Evolutionary conservation across 108 stramenopile genomes (phyloP).

Genomic region (Cyclotella cryptica): DNA sequence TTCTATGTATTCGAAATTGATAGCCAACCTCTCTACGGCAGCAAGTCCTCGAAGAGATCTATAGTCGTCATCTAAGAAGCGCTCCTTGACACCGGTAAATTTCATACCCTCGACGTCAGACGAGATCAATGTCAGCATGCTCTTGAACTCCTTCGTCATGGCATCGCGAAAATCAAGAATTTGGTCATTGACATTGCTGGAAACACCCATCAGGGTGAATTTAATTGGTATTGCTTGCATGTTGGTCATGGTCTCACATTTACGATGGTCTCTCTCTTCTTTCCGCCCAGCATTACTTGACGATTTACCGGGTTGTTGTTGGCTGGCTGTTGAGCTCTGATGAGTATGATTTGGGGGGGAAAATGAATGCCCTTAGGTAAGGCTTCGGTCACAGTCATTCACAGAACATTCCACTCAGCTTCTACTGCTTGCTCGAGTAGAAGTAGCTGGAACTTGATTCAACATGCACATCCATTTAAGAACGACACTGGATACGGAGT

Average conservation of each 20-base stretch:
- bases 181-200: neutral
- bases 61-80: neutral
- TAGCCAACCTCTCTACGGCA: neutral
- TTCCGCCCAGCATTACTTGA: neutral
- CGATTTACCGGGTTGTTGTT: neutral
- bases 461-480: too few species aligned
- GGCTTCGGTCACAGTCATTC: too few species aligned
- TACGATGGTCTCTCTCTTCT: neutral
- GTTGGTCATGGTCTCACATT: neutral
- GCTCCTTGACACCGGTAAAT: neutral
- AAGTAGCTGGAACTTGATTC: too few species aligned
- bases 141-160: neutral
- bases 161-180: neutral
- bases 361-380: too few species aligned
- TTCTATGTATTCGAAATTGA: neutral
- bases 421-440: too few species aligned
- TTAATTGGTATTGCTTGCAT: neutral
- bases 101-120: neutral
- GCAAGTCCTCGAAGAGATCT: neutral
- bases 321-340: too few species aligned
- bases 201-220: slow-evolving; percentile 5
- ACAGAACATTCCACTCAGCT: too few species aligned
- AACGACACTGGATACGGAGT: too few species aligned
- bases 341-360: too few species aligned
- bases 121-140: neutral